Conservation (phyloP, 208 protist species). For the Porcisia deanei region DNA sequence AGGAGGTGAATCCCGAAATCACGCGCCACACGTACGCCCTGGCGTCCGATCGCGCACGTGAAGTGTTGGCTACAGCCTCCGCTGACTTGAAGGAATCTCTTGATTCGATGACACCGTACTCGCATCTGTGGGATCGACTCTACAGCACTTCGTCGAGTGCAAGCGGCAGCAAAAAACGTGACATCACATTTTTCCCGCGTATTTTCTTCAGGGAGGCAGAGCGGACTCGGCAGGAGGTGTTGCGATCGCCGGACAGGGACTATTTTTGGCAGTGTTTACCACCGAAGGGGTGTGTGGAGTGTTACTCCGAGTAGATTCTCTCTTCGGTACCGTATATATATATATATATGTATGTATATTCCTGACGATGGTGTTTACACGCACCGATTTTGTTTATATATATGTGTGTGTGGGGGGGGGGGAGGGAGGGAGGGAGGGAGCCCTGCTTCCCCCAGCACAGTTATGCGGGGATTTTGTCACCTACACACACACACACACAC, state of each 20-base stretch:
- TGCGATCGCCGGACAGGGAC: slow-evolving; percentile 16
- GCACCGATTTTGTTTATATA: too few relatives aligned
- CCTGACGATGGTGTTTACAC: too few relatives aligned
- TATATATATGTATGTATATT: too few relatives aligned
- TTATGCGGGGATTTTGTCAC: too few relatives aligned
- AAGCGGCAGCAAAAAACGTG: slow-evolving; percentile 9
- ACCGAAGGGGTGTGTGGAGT: slow-evolving; percentile 43
- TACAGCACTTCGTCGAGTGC: slow-evolving; percentile 1
- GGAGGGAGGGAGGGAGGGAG: too few relatives aligned
- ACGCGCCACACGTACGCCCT: slow-evolving; percentile 42
- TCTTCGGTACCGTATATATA: neutral
- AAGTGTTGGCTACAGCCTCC: slow-evolving; percentile 37
- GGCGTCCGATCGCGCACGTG: slow-evolving; percentile 26
- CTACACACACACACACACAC: too few relatives aligned
- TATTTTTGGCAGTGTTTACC: slow-evolving; percentile 43
- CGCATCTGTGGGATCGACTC: slow-evolving; percentile 21
- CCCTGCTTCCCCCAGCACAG: too few relatives aligned
- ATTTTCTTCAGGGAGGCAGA: slow-evolving; percentile 39
- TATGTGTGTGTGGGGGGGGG: too few relatives aligned
- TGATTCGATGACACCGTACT: slow-evolving; percentile 2
- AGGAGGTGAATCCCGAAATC: slow-evolving; percentile 44
- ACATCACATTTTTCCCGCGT: slow-evolving; percentile 45
- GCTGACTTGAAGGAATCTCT: slow-evolving; percentile 34
- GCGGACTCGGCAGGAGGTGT: slow-evolving; percentile 26
- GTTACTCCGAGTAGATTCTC: slow-evolving; percentile 22